These are phyloP conservation scores for Leccinum subrobustum DNA, from an alignment of 1,284 basidiomycete genomes.

Conservation along the genomic window DNA sequence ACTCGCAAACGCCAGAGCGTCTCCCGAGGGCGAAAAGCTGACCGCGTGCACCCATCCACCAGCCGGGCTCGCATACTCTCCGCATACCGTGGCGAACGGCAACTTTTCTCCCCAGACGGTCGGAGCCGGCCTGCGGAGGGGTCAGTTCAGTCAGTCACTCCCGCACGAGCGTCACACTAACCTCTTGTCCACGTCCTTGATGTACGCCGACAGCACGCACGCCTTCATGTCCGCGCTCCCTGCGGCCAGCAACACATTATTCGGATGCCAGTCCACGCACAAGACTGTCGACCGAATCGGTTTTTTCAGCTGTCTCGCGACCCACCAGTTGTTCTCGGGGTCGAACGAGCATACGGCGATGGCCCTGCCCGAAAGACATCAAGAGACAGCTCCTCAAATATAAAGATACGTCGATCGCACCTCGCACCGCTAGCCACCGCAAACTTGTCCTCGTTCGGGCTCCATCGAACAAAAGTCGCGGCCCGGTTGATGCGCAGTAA, in stretches of 20 bases:
- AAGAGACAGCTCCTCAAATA: not conserved
- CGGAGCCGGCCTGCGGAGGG: slow-evolving; percentile 67
- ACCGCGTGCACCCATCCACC: slow-evolving; percentile 98
- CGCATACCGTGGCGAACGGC: slow-evolving; percentile 97
- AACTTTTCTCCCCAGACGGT: slow-evolving; percentile 97
- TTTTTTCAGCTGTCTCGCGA: slow-evolving; percentile 96
- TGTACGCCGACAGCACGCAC: slow-evolving; percentile 97
- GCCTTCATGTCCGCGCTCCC: slow-evolving; percentile 96
- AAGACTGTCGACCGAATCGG: slow-evolving; percentile 93
- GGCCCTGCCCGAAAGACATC: slow-evolving; percentile 51
- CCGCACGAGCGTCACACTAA: slow-evolving; percentile 33
- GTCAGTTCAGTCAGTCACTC: slow-evolving; percentile 2
- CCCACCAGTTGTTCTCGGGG: slow-evolving; percentile 99
- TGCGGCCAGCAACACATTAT: slow-evolving; percentile 92
- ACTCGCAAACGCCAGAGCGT: slow-evolving; percentile 91
- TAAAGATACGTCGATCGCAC: slow-evolving; percentile 36
- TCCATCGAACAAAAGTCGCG: slow-evolving; percentile 95
- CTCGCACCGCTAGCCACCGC: slow-evolving; percentile 96
- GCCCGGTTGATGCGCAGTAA: slow-evolving; percentile 93
- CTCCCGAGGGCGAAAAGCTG: slow-evolving; percentile 93
- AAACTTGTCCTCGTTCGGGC: slow-evolving; percentile 97
- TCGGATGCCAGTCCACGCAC: slow-evolving; percentile 96
- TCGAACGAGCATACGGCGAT: slow-evolving; percentile 96
- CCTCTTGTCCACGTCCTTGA: slow-evolving; percentile 98
- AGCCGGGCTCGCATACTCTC: slow-evolving; percentile 84